phyloP scores from a whole-genome alignment of 768 basidiomycete genomes.

The Pleurotus sapidus region DNA sequence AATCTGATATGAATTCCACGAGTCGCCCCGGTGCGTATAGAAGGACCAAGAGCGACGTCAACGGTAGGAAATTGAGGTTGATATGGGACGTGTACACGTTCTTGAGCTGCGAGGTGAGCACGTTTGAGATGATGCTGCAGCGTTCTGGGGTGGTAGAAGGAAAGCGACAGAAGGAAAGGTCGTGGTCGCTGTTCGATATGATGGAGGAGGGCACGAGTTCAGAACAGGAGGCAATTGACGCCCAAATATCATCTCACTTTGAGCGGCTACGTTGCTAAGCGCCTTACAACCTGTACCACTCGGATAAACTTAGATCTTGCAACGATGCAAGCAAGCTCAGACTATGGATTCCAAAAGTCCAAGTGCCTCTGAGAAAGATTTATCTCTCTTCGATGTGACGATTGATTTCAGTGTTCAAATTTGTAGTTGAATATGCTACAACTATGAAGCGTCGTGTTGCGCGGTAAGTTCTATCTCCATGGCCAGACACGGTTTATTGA shows the following conservation, averaged over 20 bases:
- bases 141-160: neutral
- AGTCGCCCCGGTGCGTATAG: constrained; percentile 4
- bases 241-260: neutral
- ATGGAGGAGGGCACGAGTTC: constrained; percentile 4
- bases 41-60: constrained; percentile 5
- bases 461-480: too few species aligned
- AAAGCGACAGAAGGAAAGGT: neutral
- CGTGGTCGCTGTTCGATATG: constrained; percentile 1
- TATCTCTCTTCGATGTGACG: too few species aligned
- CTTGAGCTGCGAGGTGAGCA: neutral
- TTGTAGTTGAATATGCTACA: too few species aligned
- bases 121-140: constrained; percentile 6
- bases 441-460: too few species aligned
- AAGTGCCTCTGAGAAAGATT: too few species aligned
- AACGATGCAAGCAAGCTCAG: too few species aligned
- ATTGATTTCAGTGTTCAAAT: too few species aligned
- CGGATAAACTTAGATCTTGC: too few species aligned
- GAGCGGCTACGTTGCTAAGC: too few species aligned
- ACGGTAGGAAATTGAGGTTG: neutral
- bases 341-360: too few species aligned
- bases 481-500: too few species aligned
- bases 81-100: neutral
- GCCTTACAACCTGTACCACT: too few species aligned
- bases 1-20: constrained; percentile 9
- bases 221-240: neutral